Evolutionary conservation across 2,329 filamentous ascomycete species (phyloP).

Genomic region (Fusarium liriodendri): DNA sequence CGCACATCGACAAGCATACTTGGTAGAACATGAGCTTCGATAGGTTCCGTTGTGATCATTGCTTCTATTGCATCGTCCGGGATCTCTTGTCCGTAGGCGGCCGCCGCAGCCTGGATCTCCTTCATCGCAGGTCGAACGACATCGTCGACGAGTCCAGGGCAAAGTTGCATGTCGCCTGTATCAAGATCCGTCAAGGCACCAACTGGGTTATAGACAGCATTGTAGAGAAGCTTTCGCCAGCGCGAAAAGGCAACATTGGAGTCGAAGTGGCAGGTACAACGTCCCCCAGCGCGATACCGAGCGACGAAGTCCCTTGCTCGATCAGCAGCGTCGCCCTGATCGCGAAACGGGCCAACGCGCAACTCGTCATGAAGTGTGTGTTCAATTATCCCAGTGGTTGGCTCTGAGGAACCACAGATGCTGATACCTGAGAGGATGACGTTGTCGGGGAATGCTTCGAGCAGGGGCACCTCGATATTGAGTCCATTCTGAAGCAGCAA

Average conservation of each 20-base stretch:
- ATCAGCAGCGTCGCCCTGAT: slow-evolving; percentile 24
- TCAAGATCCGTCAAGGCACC: slow-evolving; percentile 35
- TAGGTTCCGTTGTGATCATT: slow-evolving; percentile 38
- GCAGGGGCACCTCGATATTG: slow-evolving; percentile 38
- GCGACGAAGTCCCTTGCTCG: slow-evolving; percentile 36
- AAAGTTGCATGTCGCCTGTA: slow-evolving; percentile 41
- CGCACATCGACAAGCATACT: slow-evolving; percentile 40
- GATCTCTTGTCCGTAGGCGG: slow-evolving; percentile 37
- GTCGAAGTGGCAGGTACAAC: slow-evolving; percentile 33
- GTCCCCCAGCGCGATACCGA: slow-evolving; percentile 35
- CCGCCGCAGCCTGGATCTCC: slow-evolving; percentile 36
- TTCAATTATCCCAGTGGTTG: slow-evolving; percentile 30
- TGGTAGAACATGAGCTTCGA: slow-evolving; percentile 37
- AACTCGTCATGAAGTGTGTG: slow-evolving; percentile 38
- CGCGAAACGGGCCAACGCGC: slow-evolving; percentile 35
- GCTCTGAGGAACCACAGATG: slow-evolving; percentile 42
- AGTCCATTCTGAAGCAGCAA: slow-evolving; percentile 42
- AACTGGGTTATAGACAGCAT: slow-evolving; percentile 40
- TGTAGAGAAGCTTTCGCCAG: slow-evolving; percentile 42
- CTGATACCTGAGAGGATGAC: slow-evolving; percentile 40
- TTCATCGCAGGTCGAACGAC: slow-evolving; percentile 40
- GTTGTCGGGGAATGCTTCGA: slow-evolving; percentile 35
- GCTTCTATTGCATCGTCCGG: slow-evolving; percentile 36
- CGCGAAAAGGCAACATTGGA: slow-evolving; percentile 37
- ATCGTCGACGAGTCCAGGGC: slow-evolving; percentile 36